Evolutionary conservation across 2,329 filamentous ascomycete species (phyloP), one percentile per base, ranked within the genome.

Genomic region (Dryadomyces quercivorus): DNA sequence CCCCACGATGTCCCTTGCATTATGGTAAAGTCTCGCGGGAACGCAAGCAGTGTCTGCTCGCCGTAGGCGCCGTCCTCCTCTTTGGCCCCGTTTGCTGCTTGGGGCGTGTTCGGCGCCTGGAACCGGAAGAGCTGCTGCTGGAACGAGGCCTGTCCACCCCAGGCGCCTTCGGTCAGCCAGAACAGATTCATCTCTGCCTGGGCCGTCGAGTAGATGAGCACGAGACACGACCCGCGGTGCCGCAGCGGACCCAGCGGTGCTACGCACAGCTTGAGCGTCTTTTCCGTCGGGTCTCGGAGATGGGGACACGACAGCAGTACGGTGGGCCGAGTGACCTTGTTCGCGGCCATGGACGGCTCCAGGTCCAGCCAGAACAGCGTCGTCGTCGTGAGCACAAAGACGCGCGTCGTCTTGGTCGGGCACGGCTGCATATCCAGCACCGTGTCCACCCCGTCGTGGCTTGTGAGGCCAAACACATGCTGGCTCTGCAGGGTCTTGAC

Each of bases 321-420:
- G 1, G 45, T 61, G 5, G 59, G 60, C 53, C 59, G 26, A 2
- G 31, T 34, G 20, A 26, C 26, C 45, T 10, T 48, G 5, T 26
- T 47, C 20, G n/a, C 10, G 6, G 10, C 36, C 36, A 44, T 21
- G 5, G 16, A 42, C 8, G 12, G 21, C 5, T 55, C 52, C 15
- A 77, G 61, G 50, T 74, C 68, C n/a, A 80, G 59, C 68, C 77
- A 72, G 38, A 75, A 67, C 0, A 85, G 54, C 31, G 69, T 69
- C 0, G 69, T 70, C 13, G 72, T 74, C 1, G 82, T 87, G 47
- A 87, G 67, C 10, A 86, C 67, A 55, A 82, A 78, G 1, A 81
- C 61, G n/a, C 78, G 73, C 26, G 70, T 68, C 5, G 70, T 66
- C 53, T 75, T 68, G 2, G 65, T 61, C 1, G 74, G 72, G 55